Evolutionary conservation across 345 rosid genomes (phyloP), one percentile per base, ranked within the genome.

Genomic region (Gossypium sturtianum): DNA sequence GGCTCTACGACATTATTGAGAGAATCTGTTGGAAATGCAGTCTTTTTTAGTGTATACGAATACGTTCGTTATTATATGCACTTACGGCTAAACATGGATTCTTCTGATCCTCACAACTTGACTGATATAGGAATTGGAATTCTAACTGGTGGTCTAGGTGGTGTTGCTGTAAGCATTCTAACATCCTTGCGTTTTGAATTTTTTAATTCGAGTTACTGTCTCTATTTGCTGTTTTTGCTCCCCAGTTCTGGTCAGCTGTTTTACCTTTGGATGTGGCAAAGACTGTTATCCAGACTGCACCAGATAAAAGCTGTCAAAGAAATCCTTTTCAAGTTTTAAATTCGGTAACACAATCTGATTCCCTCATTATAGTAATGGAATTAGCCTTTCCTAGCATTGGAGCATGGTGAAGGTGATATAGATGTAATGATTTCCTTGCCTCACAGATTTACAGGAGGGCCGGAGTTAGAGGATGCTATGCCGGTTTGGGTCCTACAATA

Each of bases 121-220:
- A 77, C 86, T 87, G 97, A 89, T 83, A 86, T 88, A 88, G 97
- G 94, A 75, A 82, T 93, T 67, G 98, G 98, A 70, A 85, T 93
- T 49, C 49, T 88, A 71, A 89, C 84, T 41, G 98, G 99, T 76
- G 98, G 98, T 58, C 91, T 95, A 71, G 92, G 94, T 71, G 98
- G 99, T 72, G 86, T 95, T 57, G 97, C 97, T 77, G 99, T 95
- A 89, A 88, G 97, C 64, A 41, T 66, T 62, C 66, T 45, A 19
- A 78, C 25, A 74, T 2, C 65, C 79, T 76, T 78, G 25, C 4
- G 69, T 56, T 47, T 48, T 0, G 1, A 10, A 16, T 10, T 72
- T 34, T 67, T 75, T 22, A 43, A 4, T n/a, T 65, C 23, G 51
- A 64, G 67, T 54, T 70, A 54, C 67, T 38, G 5, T 48, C 34